Evolutionary conservation across 2,329 filamentous ascomycete species (phyloP).

Genomic region (Fusarium austroafricanum): DNA sequence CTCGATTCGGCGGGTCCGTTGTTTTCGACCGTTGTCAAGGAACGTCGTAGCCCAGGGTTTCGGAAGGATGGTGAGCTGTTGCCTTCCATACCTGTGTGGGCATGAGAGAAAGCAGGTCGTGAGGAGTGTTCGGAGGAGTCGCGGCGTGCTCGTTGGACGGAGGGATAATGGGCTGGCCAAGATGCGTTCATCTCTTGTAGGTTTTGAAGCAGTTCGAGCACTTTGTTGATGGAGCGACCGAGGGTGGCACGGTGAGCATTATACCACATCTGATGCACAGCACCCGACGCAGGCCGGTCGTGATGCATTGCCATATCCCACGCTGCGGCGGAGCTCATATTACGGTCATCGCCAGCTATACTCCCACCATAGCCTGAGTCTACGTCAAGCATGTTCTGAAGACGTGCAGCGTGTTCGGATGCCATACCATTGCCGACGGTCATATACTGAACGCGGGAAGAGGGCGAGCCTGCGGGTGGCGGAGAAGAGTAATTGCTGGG

Average conservation of each 20-base stretch:
- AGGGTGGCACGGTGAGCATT: conserved; percentile 91
- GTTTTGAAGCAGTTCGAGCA: conserved; percentile 83
- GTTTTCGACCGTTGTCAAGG: conserved; percentile 75
- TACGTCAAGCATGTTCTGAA: conserved; percentile 83
- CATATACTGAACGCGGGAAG: conserved; percentile 76
- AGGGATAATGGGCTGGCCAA: conserved; percentile 97
- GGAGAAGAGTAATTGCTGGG: conserved; percentile 45
- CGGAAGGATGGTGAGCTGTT: conserved; percentile 51
- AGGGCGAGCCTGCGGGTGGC: conserved; percentile 40
- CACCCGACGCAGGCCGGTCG: conserved; percentile 72
- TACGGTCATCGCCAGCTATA: conserved; percentile 70
- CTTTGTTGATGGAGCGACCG: conserved; percentile 87
- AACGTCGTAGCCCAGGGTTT: conserved; percentile 70
- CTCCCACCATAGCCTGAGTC: conserved; percentile 96
- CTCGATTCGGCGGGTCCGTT: conserved; percentile 42
- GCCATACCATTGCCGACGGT: conserved; percentile 86
- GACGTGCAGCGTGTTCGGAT: conserved; percentile 81
- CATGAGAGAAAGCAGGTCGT: conserved; percentile 72
- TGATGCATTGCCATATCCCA: conserved; percentile 60
- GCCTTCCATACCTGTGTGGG: conserved; percentile 67
- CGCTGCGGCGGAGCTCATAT: conserved; percentile 58
- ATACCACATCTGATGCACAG: conserved; percentile 93
- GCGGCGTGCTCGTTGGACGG: conserved; percentile 73
- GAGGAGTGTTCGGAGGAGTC: conserved; percentile 59
- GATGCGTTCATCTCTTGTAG: conserved; percentile 89